Base-by-base conservation (phyloP, 2,329 filamentous ascomycete species). In the Aspergillus japonicus region DNA sequence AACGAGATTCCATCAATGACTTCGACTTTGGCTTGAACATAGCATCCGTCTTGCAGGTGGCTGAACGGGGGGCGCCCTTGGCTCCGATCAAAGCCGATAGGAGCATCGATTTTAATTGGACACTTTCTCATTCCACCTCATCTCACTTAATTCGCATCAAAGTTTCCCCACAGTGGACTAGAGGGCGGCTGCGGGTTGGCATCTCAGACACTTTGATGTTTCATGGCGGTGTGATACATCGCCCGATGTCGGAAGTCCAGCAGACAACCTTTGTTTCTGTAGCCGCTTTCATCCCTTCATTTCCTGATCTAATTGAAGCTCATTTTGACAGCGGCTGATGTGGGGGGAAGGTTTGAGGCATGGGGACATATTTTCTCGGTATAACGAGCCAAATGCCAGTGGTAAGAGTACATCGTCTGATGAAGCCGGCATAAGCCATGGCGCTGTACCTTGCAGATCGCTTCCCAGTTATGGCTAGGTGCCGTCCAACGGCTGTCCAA, bases 1-100 rank as follows among this genome's bases (percentile, higher is more conserved):
- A 51, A 56, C 53, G n/a, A 54, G 54, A 62, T 63, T 57, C 61
- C 66, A 60, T 67, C 66, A 68, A 68, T 68, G 50, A 61, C 33
- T 55, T 53, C 33, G 21, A 31, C 21, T 44, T 21, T 31, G 16
- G 55, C 49, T 48, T 49, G 16, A 39, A 21, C 44, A 23, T 51
- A 50, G 29, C 47, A 23, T 54, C 7, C 35, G 5, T 26, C 12
- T 50, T 26, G 49, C 53, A 33, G 42, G n/a, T 10, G 19, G 26
- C 53, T 48, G 19, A 31, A 31, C 42, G 26, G 39, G 39, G 39
- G 39, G 39, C 39, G 39, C 39, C 39, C n/a, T 44, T 44, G 39
- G 39, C 39, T 19, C 39, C 39, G 39, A 44, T 44, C 16, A 44
- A 19, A 44, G 16, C 14, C 5, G 16, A 19, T 16, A 19, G 39